Base-by-base conservation (phyloP, 768 basidiomycete genomes). In the Macrocybe gigantea region DNA sequence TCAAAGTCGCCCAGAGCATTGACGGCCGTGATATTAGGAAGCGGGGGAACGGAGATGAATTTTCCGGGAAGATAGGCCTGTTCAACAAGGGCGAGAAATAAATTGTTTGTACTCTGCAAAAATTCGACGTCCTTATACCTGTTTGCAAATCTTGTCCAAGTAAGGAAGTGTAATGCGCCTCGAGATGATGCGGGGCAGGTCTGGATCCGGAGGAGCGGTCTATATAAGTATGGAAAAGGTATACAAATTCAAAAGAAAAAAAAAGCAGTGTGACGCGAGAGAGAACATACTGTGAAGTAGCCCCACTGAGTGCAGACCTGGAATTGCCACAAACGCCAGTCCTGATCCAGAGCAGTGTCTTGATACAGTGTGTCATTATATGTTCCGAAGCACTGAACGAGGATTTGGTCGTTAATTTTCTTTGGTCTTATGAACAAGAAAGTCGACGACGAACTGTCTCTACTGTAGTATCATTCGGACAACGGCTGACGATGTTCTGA, bases 291-390 rank as follows among this genome's bases (percentile, higher is more conserved):
- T 31, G 75, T 82, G 62, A 95, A 93, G 64, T 91, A 99, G 2
- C 93, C 95, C 95, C 95, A 97, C 58, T 95, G 80, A 0, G 90
- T 93, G 70, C 92, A 93, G 45, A 92, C 88, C 67, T 91, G 93
- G 75, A 92, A 95, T 5, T 72, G 55, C 94, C 94, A 97, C 9
- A 85, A 67, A 37, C 91, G 76, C 94, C 94, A 97, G 5, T 74
- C 76, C 56, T 90, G 78, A 48, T 80, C 73, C 6, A 92, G 62
- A 8, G 75, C 77, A 1, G 75, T 80, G 9, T 74, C 70, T 53
- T 74, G 73, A 64, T 78, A 95, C 54, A 81, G 71, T 4, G 70
- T 57, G 53, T 85, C 85, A 49, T 94, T 70, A 52, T 74, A 83
- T 0, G 91, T 88, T 5, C 93, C 92, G 57, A 94, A 96, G 66